Evolutionary conservation across 1,284 basidiomycete genomes (phyloP), one percentile per base, ranked within the genome.

Genomic region (Cryptococcus wingfieldii): DNA sequence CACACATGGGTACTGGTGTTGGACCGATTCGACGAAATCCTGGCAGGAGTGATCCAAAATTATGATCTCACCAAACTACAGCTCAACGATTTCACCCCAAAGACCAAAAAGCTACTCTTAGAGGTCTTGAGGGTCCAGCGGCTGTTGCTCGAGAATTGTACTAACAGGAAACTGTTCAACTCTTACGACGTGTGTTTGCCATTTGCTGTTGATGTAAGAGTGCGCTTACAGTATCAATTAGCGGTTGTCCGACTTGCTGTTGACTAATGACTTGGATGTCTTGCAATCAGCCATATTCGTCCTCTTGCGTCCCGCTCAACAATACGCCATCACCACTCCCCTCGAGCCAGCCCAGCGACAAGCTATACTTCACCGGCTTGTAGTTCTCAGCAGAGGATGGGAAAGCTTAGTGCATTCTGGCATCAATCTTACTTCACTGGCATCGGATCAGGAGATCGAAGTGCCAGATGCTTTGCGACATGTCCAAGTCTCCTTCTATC

Each of bases 1-100:
- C 92, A 97, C 79, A 87, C 90, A 56, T 99, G 96, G 96, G 87
- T 91, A 69, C 86, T 86, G 69, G 89, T 94, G 56, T 84, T 98
- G 49, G 95, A 99, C 81, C 89, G 90, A 73, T 95, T 98, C 74
- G 96, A 98, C 78, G 79, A 80, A 58, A 85, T 96, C 61, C 82
- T 98, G 61, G 91, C 89, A 70, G 83, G 85, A 47, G 81, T 87
- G 61, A 88, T 95, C 73, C 82, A 82, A 60, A 86, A 88, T 77
- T 95, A 98, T 76, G 69, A 71, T 46, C 65, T 80, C 23, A 60
- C 61, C 38, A 59, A 61, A 31, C 53, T 91, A 3, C 94, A 98
- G 76, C 78, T 85, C 46, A 88, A 86, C 61, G 81, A 83, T 28
- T 97, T 98, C 71, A 85, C 85, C 0, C 84, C 86, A 0, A 77